These are phyloP conservation scores for Cantharellus anzutake DNA, from an alignment of 768 basidiomycete species.

Conservation along the genomic window DNA sequence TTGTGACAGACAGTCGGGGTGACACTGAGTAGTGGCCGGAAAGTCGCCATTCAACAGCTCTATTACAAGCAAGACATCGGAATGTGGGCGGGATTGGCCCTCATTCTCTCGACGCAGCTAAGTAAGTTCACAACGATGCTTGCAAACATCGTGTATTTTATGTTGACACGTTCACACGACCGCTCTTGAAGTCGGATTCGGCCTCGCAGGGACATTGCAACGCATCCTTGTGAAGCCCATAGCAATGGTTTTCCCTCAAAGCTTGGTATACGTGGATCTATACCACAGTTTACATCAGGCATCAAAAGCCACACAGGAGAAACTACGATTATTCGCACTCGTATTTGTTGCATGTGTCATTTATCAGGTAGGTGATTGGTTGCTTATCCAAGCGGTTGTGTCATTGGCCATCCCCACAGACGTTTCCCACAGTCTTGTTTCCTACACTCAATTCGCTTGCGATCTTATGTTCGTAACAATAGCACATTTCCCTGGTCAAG, in stretches of 20 bases:
- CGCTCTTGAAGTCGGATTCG: neutral
- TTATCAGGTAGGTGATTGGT: neutral
- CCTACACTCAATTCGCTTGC: neutral
- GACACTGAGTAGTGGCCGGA: neutral
- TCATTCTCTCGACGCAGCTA: neutral
- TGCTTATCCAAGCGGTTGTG: neutral
- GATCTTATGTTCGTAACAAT: neutral
- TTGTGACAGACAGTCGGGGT: neutral
- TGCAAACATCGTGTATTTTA: neutral
- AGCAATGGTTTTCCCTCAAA: neutral
- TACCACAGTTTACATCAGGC: neutral
- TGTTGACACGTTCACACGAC: neutral
- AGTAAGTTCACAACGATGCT: neutral
- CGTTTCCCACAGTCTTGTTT: neutral
- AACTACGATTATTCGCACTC: neutral
- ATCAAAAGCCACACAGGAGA: neutral
- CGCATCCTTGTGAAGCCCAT: neutral
- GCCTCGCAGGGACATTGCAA: neutral
- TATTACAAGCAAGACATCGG: conserved; percentile 1
- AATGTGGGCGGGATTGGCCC: neutral
- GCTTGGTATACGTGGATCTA: neutral
- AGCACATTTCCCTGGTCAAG: neutral
- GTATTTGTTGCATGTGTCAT: neutral
- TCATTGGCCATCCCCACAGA: neutral
- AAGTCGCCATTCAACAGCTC: neutral